A percentile compares a stretch with the other conserved stretches of the same genome.
These are phyloP conservation scores for Pythium phragmitis DNA, from an alignment of 352 stramenopile species.

Conservation along the genomic window DNA sequence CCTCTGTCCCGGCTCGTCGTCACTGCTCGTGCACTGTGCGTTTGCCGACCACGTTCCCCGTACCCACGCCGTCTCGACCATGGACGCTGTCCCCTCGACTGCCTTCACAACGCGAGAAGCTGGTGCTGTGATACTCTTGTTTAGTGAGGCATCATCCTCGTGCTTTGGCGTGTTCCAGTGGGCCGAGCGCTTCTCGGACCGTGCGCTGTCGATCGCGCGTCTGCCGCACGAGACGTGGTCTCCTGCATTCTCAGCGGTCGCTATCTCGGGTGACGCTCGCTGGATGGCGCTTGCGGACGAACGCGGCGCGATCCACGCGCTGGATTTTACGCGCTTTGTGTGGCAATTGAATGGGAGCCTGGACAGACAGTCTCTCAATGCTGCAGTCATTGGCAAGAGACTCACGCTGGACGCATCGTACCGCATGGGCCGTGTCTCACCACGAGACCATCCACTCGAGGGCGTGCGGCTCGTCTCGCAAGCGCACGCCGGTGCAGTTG, in stretches of 20 bases:
- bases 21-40: conserved; percentile 43
- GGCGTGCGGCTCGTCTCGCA: conserved; percentile 32
- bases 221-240: conserved; percentile 17
- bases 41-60: conserved; percentile 30
- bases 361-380: background rate
- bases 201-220: conserved; percentile 37
- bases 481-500: background rate
- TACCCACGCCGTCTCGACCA: background rate
- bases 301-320: conserved; percentile 29
- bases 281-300: conserved; percentile 35
- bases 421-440: conserved; percentile 31
- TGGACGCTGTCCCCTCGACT: background rate
- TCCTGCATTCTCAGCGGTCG: conserved; percentile 19
- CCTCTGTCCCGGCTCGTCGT: conserved; percentile 1
- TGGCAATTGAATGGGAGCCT: conserved; percentile 10
- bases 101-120: conserved; percentile 6
- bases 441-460: conserved; percentile 30
- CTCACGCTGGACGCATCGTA: conserved; percentile 29
- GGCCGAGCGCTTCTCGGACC: conserved; percentile 56
- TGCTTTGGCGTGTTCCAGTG: conserved; percentile 43
- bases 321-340: conserved; percentile 35
- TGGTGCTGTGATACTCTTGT: conserved; percentile 40
- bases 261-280: conserved; percentile 31
- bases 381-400: conserved; percentile 24
- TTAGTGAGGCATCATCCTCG: conserved; percentile 17